phyloP scores from a whole-genome alignment of 768 basidiomycete species.

The Amanita subjunquillea region DNA sequence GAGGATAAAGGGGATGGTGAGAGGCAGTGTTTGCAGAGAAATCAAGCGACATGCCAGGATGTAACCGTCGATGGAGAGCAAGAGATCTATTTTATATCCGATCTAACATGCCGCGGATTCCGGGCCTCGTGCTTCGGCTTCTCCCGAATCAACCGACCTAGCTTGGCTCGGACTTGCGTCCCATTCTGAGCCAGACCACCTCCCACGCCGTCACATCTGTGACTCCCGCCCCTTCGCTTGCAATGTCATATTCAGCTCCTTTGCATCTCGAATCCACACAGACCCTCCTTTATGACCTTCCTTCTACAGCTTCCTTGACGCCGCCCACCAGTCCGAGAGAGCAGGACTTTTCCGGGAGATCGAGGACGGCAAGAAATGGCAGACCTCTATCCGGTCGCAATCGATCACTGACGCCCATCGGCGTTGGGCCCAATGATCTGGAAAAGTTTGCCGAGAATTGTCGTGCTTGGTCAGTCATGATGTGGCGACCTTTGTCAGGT shows the following conservation, averaged over 20 bases:
- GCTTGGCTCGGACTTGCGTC: too few relatives aligned
- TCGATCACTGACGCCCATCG: slow-evolving; percentile 63
- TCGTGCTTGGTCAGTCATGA: slow-evolving; percentile 54
- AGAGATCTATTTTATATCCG: slow-evolving; percentile 1
- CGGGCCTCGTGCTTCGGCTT: slow-evolving; percentile 9
- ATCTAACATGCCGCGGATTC: slow-evolving; percentile 18
- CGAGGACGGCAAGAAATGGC: slow-evolving; percentile 37
- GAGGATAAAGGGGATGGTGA: slow-evolving; percentile 41
- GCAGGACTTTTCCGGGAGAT: slow-evolving; percentile 42
- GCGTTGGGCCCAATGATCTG: slow-evolving; percentile 54
- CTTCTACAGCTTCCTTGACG: slow-evolving; percentile 44
- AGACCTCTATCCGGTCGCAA: slow-evolving; percentile 47
- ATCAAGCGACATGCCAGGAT: slow-evolving; percentile 37
- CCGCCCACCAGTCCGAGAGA: slow-evolving; percentile 46
- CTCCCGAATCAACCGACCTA: too few relatives aligned
- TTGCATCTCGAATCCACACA: slow-evolving; percentile 45
- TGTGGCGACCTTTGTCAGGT: slow-evolving; percentile 2
- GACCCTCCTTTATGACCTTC: slow-evolving; percentile 70
- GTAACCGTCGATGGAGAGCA: neutral
- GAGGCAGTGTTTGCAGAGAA: slow-evolving; percentile 31
- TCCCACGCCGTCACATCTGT: too few relatives aligned
- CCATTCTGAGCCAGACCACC: too few relatives aligned
- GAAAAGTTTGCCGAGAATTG: slow-evolving; percentile 74
- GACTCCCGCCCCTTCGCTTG: too few relatives aligned
- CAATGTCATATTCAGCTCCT: slow-evolving; percentile 27